phyloP scores from a whole-genome alignment of 352 stramenopile genomes.

The Pythium volutum region DNA sequence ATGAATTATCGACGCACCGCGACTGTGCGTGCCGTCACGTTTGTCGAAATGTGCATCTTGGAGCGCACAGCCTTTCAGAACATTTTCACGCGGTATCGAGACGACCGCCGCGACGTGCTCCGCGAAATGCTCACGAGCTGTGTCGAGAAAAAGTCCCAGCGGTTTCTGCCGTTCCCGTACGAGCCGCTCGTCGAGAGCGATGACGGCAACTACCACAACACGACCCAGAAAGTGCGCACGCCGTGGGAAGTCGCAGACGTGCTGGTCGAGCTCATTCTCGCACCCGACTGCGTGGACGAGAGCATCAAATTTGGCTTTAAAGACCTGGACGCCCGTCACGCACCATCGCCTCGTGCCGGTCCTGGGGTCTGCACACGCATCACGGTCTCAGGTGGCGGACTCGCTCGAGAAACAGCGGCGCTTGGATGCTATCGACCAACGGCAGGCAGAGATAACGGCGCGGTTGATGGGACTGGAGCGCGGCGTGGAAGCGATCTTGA shows the following conservation, averaged over 20 bases:
- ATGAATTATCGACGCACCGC: conserved; percentile 34
- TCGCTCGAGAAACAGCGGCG: neutral
- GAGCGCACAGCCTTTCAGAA: conserved; percentile 14
- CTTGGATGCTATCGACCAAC: conserved; percentile 12
- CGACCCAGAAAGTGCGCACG: neutral
- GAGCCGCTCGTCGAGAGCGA: conserved; percentile 9
- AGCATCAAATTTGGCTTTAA: conserved; percentile 22
- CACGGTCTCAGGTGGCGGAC: no score
- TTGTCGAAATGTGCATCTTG: conserved; percentile 28
- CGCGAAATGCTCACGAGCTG: conserved; percentile 20
- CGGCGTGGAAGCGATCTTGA: conserved; percentile 8
- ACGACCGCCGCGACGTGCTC: conserved; percentile 23
- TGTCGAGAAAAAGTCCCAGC: conserved; percentile 18
- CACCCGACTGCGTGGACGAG: conserved; percentile 12
- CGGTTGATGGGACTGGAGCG: conserved; percentile 7
- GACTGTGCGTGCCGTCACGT: conserved; percentile 24
- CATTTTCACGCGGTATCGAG: conserved; percentile 24
- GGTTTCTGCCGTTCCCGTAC: conserved; percentile 22
- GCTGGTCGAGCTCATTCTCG: conserved; percentile 17
- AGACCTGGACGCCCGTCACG: conserved; percentile 17
- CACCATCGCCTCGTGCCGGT: conserved; percentile 13
- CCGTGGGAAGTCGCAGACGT: conserved; percentile 18
- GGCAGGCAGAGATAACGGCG: conserved; percentile 9
- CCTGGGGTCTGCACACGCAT: neutral
- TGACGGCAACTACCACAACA: neutral